Evolutionary conservation across 805 yeast genomes (phyloP), one percentile per base, ranked within the genome.

Genomic region (Candida fluviatilis): DNA sequence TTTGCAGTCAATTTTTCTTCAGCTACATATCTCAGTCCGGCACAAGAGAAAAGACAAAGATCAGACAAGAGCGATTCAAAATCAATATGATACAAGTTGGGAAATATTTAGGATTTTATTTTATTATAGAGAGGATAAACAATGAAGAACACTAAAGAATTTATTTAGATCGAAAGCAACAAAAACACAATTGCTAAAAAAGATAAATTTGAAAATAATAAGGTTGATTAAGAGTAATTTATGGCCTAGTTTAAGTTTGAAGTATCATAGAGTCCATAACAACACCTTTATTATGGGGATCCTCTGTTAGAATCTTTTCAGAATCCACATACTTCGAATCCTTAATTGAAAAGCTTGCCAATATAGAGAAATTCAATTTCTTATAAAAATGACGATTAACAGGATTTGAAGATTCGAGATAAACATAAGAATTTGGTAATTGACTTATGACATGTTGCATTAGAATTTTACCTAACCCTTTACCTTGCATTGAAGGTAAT

Each of bases 331-430:
- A 27, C 24, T 35, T 39, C 10, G 35, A 18, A 31, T 38, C 15
- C 12, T 35, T 42, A 5, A 42, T 25, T 7, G 46, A 42, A 42
- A 57, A 65, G 31, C 62, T 61, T 26, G 56, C 55, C 48, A 54
- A 53, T 41, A 61, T 47, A 26, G 50, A 42, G 47, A 76, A 78
- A 14, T 81, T 82, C 48, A 76, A 59, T 51, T 75, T 75, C 42
- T 66, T 65, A 54, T 78, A 78, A 40, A 78, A 75, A 38, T 58
- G 62, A 25, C 77, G 61, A 51, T 78, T 78, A 38, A 68, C 63
- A 8, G 73, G 73, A 55, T 75, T 76, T 18, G 83, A 75, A 34
- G 78, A 68, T 55, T 78, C 84, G 43, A 78, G 65, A 54, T 78
- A 78, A 40, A 58, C 53, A 55, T 59, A 63, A 13, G 54, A 38